Conservation (phyloP, 176 grass and related monocot species). For the Avena sativa region DNA sequence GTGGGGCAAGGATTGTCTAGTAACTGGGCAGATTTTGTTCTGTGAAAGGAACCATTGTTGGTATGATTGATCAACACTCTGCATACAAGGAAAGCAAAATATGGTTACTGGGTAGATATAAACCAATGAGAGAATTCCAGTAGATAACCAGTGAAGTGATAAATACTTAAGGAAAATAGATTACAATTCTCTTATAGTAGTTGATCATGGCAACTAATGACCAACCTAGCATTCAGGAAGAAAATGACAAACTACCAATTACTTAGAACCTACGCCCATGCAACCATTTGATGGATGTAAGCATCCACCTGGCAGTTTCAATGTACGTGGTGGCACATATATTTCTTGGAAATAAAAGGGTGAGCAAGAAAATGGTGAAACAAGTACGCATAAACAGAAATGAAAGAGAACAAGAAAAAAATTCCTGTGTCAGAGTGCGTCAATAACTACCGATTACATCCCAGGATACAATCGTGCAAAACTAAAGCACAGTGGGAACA, state of each 20-base stretch:
- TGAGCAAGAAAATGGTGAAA: neutral
- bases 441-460: conserved; percentile 20
- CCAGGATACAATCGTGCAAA: conserved; percentile 11
- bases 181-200: neutral
- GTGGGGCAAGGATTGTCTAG: conserved; percentile 33
- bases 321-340: neutral
- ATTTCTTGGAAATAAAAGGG: conserved; percentile 13
- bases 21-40: conserved; percentile 28
- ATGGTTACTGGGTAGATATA: conserved; percentile 16
- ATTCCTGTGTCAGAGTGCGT: neutral
- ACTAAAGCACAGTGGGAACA: neutral
- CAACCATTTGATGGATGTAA: neutral
- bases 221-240: conserved; percentile 25
- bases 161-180: neutral
- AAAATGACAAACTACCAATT: neutral
- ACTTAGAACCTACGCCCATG: neutral
- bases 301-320: neutral
- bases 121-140: conserved; percentile 23
- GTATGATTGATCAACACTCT: conserved; percentile 41
- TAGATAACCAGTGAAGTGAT: conserved; percentile 8
- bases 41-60: neutral
- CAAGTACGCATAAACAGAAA: conserved; percentile 14
- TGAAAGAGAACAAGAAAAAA: neutral
- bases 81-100: conserved; percentile 40
- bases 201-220: neutral